Conservation (phyloP, 164 flowering plant genomes). For the Annona cherimola region DNA sequence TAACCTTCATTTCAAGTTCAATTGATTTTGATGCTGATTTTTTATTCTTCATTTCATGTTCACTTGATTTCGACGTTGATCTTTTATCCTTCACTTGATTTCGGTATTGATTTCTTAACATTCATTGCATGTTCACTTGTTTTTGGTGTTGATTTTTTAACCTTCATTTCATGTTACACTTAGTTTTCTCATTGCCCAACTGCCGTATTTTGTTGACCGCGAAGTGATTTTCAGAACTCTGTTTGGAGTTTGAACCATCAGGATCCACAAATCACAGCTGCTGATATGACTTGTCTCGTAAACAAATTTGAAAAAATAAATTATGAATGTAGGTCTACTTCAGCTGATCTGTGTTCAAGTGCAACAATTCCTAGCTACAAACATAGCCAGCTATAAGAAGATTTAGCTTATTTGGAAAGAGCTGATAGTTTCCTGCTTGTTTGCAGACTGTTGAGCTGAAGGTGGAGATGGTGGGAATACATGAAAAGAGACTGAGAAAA, state of each 20-base stretch:
- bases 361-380: background rate
- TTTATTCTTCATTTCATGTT: background rate
- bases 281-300: too few species aligned
- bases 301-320: too few species aligned
- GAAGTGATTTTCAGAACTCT: too few species aligned
- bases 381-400: too few species aligned
- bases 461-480: slow-evolving; percentile 67
- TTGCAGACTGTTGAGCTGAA: slow-evolving; percentile 56
- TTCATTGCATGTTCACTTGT: background rate
- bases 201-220: too few species aligned
- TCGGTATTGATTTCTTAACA: background rate
- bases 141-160: background rate
- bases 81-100: background rate
- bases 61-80: background rate
- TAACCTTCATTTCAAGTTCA: background rate
- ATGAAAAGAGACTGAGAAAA: slow-evolving; percentile 56
- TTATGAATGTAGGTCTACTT: too few species aligned
- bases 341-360: too few species aligned
- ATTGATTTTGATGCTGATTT: background rate
- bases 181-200: too few species aligned
- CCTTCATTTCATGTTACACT: background rate
- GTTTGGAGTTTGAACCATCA: too few species aligned
- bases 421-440: background rate
- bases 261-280: too few species aligned
- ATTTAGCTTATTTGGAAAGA: background rate